These are phyloP conservation scores for Kodamaea restingae DNA, from an alignment of 805 yeast species.

Conservation along the genomic window DNA sequence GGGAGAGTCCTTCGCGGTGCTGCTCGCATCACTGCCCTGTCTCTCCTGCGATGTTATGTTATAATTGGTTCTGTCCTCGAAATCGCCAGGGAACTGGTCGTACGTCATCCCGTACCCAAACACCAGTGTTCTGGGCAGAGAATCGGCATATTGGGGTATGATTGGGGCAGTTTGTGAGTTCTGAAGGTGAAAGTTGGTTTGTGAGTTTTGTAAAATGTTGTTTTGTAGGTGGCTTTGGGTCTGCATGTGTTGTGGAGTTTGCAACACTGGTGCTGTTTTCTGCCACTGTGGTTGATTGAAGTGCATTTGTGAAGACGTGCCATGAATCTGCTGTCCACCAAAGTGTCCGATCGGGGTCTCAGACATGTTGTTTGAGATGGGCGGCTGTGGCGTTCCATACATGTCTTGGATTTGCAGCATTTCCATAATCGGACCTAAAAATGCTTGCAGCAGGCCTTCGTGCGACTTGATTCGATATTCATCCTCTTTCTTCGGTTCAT, in stretches of 20 bases:
- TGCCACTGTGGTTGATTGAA: background rate
- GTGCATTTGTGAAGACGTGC: background rate
- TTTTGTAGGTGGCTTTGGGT: no score
- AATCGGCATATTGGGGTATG: background rate
- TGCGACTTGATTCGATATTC: background rate
- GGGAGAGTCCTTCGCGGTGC: background rate
- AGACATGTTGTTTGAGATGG: background rate
- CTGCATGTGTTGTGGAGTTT: no score
- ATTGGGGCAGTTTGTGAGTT: background rate
- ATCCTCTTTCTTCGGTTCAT: constrained; percentile 1
- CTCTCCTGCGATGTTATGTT: constrained; percentile 1
- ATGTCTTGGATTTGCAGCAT: constrained; percentile 4
- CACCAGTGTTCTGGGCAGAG: constrained; percentile 1
- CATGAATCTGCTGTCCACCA: background rate
- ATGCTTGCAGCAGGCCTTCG: background rate
- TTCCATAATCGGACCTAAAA: background rate
- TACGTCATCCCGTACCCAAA: constrained; percentile 2
- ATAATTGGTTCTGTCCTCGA: background rate
- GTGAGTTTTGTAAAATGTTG: no score
- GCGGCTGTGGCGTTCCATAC: background rate
- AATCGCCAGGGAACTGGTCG: background rate
- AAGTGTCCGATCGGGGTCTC: background rate
- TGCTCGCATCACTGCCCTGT: constrained; percentile 1
- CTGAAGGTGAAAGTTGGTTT: background rate
- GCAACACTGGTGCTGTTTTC: background rate